A percentile compares a stretch with the other conserved stretches of the same genome.
Conservation (phyloP, 768 basidiomycete genomes). For the Kwoniella pini region DNA sequence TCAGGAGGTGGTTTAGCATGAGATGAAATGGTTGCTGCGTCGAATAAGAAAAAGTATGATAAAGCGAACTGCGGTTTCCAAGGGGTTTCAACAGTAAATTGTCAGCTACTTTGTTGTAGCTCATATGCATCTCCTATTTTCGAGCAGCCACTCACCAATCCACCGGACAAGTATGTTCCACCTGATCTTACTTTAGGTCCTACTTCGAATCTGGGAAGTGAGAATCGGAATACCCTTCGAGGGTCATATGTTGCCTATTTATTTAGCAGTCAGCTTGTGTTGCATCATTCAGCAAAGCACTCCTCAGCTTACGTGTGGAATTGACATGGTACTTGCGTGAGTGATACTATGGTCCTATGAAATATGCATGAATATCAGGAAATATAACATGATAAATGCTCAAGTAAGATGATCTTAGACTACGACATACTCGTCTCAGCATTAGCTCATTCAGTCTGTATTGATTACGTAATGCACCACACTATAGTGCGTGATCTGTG, state of each 20-base stretch:
- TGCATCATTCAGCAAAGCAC: not conserved
- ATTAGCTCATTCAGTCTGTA: too few relatives aligned
- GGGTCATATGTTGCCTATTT: conserved; percentile 75
- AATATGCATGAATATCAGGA: not conserved
- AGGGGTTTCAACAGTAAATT: too few relatives aligned
- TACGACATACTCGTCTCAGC: too few relatives aligned
- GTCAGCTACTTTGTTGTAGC: too few relatives aligned
- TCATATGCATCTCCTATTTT: too few relatives aligned
- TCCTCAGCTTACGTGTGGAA: conserved; percentile 27
- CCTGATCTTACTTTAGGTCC: conserved; percentile 76
- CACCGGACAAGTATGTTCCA: conserved; percentile 89
- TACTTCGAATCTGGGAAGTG: conserved; percentile 70
- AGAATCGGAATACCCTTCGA: conserved; percentile 80
- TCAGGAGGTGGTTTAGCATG: conserved; percentile 77
- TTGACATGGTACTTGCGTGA: conserved; percentile 22
- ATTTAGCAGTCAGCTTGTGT: not conserved
- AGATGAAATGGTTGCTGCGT: conserved; percentile 85
- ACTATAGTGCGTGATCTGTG: conserved; percentile 2
- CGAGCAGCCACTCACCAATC: conserved; percentile 71
- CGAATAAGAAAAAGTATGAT: conserved; percentile 92
- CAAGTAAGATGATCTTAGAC: too few relatives aligned
- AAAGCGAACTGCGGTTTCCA: conserved; percentile 81
- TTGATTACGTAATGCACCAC: conserved; percentile 11
- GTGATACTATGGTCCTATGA: not conserved
- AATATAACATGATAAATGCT: too few relatives aligned